Percentiles rank a stretch among this genome's conserved stretches.
Evolutionary conservation across 1,139 yeast genomes (phyloP).

Genomic region (Sugiyamaella paludigena): DNA sequence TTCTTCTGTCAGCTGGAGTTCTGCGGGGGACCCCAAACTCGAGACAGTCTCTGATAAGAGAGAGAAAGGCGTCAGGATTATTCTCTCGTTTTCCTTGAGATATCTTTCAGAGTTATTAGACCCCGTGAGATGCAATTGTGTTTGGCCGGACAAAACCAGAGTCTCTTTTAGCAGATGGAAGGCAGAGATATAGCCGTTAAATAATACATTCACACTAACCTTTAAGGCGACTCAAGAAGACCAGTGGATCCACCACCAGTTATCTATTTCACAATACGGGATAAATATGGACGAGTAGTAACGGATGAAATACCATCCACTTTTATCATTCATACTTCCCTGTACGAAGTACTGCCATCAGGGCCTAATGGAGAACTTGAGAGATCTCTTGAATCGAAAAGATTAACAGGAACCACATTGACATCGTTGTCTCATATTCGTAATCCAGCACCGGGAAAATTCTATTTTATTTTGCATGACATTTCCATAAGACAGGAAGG

Average conservation of each 20-base stretch:
- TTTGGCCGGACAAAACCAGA: too few relatives aligned
- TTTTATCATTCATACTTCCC: constrained; percentile 34
- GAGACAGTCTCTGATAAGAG: too few relatives aligned
- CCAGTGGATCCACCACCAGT: constrained; percentile 39
- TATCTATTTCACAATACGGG: constrained; percentile 27
- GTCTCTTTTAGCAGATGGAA: too few relatives aligned
- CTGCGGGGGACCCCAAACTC: too few relatives aligned
- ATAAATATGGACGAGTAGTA: constrained; percentile 21
- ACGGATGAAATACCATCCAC: constrained; percentile 29
- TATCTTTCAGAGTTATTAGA: too few relatives aligned
- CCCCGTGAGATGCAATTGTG: too few relatives aligned
- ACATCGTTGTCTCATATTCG: constrained; percentile 30
- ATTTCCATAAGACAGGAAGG: constrained; percentile 40
- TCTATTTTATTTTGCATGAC: constrained; percentile 36
- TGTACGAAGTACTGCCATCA: constrained; percentile 18
- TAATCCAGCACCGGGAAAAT: constrained; percentile 30
- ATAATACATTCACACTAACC: constrained; percentile 6
- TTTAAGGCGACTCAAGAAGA: constrained; percentile 34
- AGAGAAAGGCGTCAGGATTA: too few relatives aligned
- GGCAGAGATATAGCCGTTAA: background rate
- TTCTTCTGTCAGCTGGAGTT: too few relatives aligned
- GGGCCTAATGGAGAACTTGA: constrained; percentile 18
- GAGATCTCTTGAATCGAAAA: constrained; percentile 13
- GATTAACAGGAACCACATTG: constrained; percentile 32
- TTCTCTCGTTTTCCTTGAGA: too few relatives aligned